Evolutionary conservation across 2,329 filamentous ascomycete genomes (phyloP).

Genomic region (Purpureocillium lavendulum): DNA sequence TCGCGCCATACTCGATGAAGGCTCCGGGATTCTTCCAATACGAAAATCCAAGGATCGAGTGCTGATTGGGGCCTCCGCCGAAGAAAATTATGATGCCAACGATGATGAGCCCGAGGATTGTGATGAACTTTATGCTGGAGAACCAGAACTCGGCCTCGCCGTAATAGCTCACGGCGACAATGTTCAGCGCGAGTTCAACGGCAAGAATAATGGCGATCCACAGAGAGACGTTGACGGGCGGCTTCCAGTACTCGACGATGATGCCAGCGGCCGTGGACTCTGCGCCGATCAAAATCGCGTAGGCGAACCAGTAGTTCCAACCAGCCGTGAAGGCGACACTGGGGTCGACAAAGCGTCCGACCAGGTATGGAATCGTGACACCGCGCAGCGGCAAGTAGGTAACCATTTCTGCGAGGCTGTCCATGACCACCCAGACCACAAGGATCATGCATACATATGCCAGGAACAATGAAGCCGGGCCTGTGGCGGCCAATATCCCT

Average conservation of each 20-base stretch:
- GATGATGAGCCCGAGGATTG: constrained; percentile 64
- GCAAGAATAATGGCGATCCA: constrained; percentile 67
- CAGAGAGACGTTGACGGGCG: constrained; percentile 53
- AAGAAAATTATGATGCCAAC: constrained; percentile 66
- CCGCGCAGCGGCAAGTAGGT: constrained; percentile 45
- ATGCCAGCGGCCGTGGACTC: constrained; percentile 63
- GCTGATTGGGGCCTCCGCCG: constrained; percentile 58
- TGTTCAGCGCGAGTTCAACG: constrained; percentile 58
- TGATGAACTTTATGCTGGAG: constrained; percentile 64
- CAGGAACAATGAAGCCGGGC: constrained; percentile 60
- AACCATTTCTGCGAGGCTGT: constrained; percentile 43
- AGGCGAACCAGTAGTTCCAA: constrained; percentile 61
- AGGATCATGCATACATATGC: constrained; percentile 50
- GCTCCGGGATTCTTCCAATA: constrained; percentile 61
- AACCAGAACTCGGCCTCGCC: constrained; percentile 74
- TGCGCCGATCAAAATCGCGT: constrained; percentile 62
- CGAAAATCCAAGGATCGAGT: constrained; percentile 54
- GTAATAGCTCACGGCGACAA: constrained; percentile 61
- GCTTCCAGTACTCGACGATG: constrained; percentile 67
- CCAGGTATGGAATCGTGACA: constrained; percentile 46
- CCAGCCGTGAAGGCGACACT: constrained; percentile 41
- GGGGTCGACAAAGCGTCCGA: constrained; percentile 43
- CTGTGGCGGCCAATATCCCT: constrained; percentile 24
- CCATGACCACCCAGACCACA: constrained; percentile 44
- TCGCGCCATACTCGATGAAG: constrained; percentile 51